Evolutionary conservation across 345 rosid species (phyloP).

Genomic region (Noccaea caerulescens): DNA sequence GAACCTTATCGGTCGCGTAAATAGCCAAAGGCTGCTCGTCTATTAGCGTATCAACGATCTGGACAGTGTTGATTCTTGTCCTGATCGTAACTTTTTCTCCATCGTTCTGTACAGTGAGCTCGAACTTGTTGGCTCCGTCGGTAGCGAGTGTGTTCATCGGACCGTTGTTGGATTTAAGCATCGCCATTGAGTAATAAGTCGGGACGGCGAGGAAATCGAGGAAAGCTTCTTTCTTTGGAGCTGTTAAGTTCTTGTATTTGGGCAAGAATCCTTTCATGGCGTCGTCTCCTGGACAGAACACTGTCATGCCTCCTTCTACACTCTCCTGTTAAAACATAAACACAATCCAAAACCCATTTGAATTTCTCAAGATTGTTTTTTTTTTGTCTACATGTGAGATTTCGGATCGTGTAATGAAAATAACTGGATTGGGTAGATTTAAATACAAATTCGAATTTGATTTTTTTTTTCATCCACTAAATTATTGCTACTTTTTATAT

Average conservation of each 20-base stretch:
- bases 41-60: conserved; percentile 64
- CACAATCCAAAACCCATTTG: not conserved
- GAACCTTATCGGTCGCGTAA: conserved; percentile 65
- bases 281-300: conserved; percentile 91
- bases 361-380: not conserved
- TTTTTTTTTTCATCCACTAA: no score
- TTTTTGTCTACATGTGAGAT: no score
- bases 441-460: no score
- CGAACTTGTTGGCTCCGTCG: conserved; percentile 75
- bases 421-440: no score
- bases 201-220: conserved; percentile 83
- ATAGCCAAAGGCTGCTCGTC: conserved; percentile 87
- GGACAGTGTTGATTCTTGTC: conserved; percentile 72
- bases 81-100: conserved; percentile 73
- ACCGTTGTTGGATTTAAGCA: conserved; percentile 89
- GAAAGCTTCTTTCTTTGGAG: conserved; percentile 63
- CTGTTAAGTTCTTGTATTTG: conserved; percentile 78
- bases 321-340: conserved; percentile 55
- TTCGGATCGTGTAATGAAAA: no score
- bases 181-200: conserved; percentile 65
- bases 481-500: conserved; percentile 23
- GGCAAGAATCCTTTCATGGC: conserved; percentile 82
- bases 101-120: conserved; percentile 82
- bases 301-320: conserved; percentile 88
- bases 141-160: conserved; percentile 92